These are phyloP conservation scores for Thalassiosira hispida DNA, from an alignment of 352 stramenopile genomes.

Conservation along the genomic window DNA sequence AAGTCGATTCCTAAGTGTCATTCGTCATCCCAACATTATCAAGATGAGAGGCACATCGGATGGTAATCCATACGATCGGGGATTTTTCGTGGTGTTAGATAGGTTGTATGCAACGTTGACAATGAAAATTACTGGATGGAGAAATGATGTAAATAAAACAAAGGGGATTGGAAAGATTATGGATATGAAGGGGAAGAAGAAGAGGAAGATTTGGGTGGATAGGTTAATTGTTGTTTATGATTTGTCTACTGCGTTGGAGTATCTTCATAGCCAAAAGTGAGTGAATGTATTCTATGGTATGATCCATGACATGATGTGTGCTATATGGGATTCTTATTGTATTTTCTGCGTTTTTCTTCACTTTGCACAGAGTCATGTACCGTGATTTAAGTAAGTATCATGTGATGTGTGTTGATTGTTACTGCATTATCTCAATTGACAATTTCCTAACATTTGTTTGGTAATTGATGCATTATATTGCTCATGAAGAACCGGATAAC, in stretches of 20 bases:
- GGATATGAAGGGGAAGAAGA: constrained; percentile 74
- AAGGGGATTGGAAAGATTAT: constrained; percentile 58
- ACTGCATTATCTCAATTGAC: background rate
- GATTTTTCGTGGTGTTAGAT: constrained; percentile 82
- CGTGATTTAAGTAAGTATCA: constrained; percentile 73
- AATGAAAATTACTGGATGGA: constrained; percentile 69
- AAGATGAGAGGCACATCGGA: constrained; percentile 62
- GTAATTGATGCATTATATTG: background rate
- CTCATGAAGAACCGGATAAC: constrained; percentile 67
- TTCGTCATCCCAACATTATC: constrained; percentile 79
- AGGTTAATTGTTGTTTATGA: constrained; percentile 79
- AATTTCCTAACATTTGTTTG: constrained; percentile 13
- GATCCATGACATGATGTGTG: background rate
- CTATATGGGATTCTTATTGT: background rate
- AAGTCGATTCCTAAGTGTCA: constrained; percentile 66
- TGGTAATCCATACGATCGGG: constrained; percentile 36
- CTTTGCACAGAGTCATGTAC: constrained; percentile 75
- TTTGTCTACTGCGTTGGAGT: constrained; percentile 76
- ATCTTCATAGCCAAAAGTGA: constrained; percentile 79
- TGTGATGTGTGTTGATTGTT: background rate
- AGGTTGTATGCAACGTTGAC: constrained; percentile 78
- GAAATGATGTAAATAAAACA: constrained; percentile 44
- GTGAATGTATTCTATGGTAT: constrained; percentile 19
- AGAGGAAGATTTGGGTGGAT: constrained; percentile 68
- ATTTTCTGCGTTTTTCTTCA: background rate